Conservation (phyloP, 495 filamentous ascomycete species). For the Podospora sp. region DNA sequence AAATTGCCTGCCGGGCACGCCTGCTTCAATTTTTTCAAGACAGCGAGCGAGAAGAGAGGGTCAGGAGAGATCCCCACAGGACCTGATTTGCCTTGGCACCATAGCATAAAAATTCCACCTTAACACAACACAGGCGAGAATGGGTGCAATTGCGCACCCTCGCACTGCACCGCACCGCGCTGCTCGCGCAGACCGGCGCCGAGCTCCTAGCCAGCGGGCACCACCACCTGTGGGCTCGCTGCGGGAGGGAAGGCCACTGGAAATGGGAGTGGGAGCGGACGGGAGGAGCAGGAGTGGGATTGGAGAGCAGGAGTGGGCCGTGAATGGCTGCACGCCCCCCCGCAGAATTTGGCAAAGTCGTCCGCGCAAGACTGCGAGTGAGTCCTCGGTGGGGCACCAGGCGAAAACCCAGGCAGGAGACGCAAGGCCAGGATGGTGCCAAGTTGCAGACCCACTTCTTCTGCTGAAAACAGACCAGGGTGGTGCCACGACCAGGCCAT, state of each 20-base stretch:
- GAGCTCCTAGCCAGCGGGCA: background rate
- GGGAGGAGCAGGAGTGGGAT: background rate
- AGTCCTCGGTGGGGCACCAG: conserved; percentile 13
- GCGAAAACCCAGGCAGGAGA: conserved; percentile 16
- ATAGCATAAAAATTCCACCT: conserved; percentile 26
- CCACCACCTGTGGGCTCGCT: background rate
- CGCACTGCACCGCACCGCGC: background rate
- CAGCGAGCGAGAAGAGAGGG: conserved; percentile 1
- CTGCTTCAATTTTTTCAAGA: conserved; percentile 8
- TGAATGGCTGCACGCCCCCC: conserved; percentile 17
- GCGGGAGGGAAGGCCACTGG: background rate
- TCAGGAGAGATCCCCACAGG: conserved; percentile 22
- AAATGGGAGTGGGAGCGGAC: background rate
- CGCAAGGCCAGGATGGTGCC: conserved; percentile 29
- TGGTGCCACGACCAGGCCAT: conserved; percentile 42
- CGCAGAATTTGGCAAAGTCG: background rate
- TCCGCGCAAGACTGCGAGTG: conserved; percentile 6
- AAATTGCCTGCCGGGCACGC: conserved; percentile 3
- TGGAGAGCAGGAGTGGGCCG: conserved; percentile 7
- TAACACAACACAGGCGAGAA: conserved; percentile 24
- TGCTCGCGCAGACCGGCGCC: background rate
- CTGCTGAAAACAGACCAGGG: conserved; percentile 34
- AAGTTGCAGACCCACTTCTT: conserved; percentile 29
- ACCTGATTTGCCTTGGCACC: conserved; percentile 26
- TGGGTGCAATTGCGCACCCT: conserved; percentile 20